A percentile compares a stretch with the other conserved stretches of the same genome.
phyloP scores from a whole-genome alignment of 495 filamentous ascomycete species.

The Penicillium canescens region DNA sequence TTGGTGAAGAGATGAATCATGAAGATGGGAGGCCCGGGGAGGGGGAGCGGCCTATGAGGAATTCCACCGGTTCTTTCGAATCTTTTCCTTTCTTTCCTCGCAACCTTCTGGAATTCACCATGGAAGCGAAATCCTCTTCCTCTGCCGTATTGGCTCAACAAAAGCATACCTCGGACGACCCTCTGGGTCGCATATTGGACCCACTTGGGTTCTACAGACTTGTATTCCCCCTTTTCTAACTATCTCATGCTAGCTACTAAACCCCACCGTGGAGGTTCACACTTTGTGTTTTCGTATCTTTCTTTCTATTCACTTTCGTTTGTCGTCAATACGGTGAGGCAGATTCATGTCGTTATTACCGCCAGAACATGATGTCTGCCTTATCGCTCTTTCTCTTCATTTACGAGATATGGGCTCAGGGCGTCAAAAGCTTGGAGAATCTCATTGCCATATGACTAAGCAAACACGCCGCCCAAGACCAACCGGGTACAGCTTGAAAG shows the following conservation, averaged over 20 bases:
- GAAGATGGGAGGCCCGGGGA: too few relatives aligned
- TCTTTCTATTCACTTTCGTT: slow-evolving; percentile 5
- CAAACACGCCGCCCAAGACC: too few relatives aligned
- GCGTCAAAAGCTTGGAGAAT: background rate
- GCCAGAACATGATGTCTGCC: background rate
- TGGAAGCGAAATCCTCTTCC: slow-evolving; percentile 1
- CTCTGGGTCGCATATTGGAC: background rate
- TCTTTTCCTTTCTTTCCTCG: background rate
- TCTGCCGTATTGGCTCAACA: background rate
- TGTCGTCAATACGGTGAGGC: slow-evolving; percentile 8
- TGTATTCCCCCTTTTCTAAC: background rate
- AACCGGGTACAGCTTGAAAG: too few relatives aligned
- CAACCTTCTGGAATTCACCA: background rate
- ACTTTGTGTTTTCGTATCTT: background rate
- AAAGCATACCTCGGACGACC: background rate
- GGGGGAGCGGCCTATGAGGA: too few relatives aligned
- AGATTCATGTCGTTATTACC: slow-evolving; percentile 9
- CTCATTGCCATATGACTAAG: too few relatives aligned
- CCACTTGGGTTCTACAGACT: slow-evolving; percentile 1
- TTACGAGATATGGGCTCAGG: slow-evolving; percentile 5
- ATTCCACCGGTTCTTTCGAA: too few relatives aligned
- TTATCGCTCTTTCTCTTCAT: background rate
- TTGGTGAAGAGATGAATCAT: too few relatives aligned
- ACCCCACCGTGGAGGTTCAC: slow-evolving; percentile 4
- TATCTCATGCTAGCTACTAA: slow-evolving; percentile 1